Evolutionary conservation across 2,329 filamentous ascomycete species (phyloP).

Genomic region (Aspergillus sp.): DNA sequence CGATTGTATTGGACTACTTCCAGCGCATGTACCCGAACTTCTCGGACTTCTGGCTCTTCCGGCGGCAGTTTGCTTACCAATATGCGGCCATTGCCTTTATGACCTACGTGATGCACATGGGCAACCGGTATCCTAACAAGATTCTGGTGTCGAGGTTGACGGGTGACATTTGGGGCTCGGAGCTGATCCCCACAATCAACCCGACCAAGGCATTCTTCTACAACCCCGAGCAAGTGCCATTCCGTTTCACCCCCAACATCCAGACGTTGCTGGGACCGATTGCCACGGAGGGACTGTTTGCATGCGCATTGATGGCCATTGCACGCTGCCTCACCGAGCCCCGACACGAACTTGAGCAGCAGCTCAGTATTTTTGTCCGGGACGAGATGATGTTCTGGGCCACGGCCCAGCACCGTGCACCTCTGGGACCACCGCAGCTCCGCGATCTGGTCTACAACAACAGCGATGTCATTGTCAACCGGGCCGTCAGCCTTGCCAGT

Average conservation of each 20-base stretch:
- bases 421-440: constrained; percentile 67
- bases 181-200: constrained; percentile 89
- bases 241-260: constrained; percentile 94
- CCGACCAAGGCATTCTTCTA: constrained; percentile 83
- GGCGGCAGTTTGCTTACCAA: constrained; percentile 94
- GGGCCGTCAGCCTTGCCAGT: constrained; percentile 81
- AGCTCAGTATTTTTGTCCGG: constrained; percentile 89
- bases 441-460: constrained; percentile 82
- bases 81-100: constrained; percentile 94
- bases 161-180: constrained; percentile 94
- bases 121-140: constrained; percentile 93
- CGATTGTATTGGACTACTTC: constrained; percentile 84
- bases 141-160: constrained; percentile 84
- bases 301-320: constrained; percentile 94
- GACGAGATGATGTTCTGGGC: constrained; percentile 99
- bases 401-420: constrained; percentile 70
- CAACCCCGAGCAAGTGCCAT: constrained; percentile 93
- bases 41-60: constrained; percentile 97
- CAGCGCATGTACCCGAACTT: constrained; percentile 83
- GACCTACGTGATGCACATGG: constrained; percentile 98
- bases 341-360: constrained; percentile 80
- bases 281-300: constrained; percentile 93
- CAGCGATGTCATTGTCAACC: constrained; percentile 87
- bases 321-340: constrained; percentile 91
- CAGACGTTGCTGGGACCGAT: constrained; percentile 95